Conservation (phyloP, 306 rosid genomes). For the Inga laurina region DNA sequence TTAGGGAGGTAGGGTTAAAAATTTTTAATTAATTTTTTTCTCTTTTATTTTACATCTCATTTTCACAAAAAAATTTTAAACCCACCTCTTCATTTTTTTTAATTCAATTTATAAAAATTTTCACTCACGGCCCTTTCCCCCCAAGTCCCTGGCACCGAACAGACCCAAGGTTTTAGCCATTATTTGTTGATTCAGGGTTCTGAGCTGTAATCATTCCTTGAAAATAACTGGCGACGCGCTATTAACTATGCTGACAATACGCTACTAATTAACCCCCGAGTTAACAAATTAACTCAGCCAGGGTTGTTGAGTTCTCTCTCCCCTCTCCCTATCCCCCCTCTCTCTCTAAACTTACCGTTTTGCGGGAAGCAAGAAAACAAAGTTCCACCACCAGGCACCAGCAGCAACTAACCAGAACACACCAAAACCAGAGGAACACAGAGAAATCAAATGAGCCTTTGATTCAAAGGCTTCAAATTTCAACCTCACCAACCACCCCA, state of each 20-base stretch:
- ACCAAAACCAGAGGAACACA: background rate
- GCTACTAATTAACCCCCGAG: background rate
- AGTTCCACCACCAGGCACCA: background rate
- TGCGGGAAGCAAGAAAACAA: background rate
- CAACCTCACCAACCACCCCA: constrained; percentile 3
- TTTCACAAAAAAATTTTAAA: no score
- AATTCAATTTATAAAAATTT: no score
- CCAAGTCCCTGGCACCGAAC: no score
- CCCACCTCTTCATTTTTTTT: no score
- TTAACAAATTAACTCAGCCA: background rate
- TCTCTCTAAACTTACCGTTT: background rate
- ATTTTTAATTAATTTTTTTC: no score
- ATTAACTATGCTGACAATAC: background rate
- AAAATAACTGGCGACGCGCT: background rate
- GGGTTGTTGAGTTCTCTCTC: background rate
- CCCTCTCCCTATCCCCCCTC: no score
- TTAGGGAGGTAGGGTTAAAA: no score
- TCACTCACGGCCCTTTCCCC: no score
- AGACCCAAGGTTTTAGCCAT: no score
- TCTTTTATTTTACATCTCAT: no score
- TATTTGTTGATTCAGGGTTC: no score
- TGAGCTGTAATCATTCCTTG: background rate
- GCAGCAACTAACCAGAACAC: background rate
- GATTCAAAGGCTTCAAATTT: constrained; percentile 19
- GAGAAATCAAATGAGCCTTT: background rate